Evolutionary conservation across 192 early-diverging fungal genomes (phyloP).

Genomic region (Chytriomyces sp.): DNA sequence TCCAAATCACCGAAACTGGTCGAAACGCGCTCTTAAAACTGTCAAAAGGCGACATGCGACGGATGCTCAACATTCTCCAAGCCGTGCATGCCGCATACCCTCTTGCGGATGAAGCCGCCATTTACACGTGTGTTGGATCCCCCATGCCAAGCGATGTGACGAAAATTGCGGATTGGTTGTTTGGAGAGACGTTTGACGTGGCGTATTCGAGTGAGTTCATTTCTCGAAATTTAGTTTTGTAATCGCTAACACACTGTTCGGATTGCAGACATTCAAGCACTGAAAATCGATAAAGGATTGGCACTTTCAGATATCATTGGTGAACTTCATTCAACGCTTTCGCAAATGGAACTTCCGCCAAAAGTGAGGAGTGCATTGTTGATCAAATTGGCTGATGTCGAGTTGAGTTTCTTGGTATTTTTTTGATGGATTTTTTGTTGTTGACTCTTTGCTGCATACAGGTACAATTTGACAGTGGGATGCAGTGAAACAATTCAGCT

Average conservation of each 20-base stretch:
- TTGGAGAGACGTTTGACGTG: slow-evolving; percentile 83
- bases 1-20: slow-evolving; percentile 82
- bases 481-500: slow-evolving; percentile 89
- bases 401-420: slow-evolving; percentile 61
- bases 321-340: slow-evolving; percentile 71
- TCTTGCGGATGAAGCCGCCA: slow-evolving; percentile 71
- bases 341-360: slow-evolving; percentile 75
- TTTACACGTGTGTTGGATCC: slow-evolving; percentile 92
- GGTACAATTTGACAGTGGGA: slow-evolving; percentile 82
- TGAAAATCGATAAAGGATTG: slow-evolving; percentile 85
- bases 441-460: slow-evolving; percentile 31
- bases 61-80: slow-evolving; percentile 92
- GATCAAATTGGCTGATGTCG: slow-evolving; percentile 85
- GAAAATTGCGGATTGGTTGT: slow-evolving; percentile 72
- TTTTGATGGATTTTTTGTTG: background rate
- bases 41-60: slow-evolving; percentile 96
- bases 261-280: slow-evolving; percentile 66
- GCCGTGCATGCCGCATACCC: slow-evolving; percentile 88
- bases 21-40: slow-evolving; percentile 80
- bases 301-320: slow-evolving; percentile 91
- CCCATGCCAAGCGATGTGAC: slow-evolving; percentile 88
- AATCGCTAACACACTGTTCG: background rate
- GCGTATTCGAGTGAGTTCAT: slow-evolving; percentile 58
- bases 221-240: slow-evolving; percentile 3
- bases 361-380: slow-evolving; percentile 72